Evolutionary conservation across 495 filamentous ascomycete genomes (phyloP), one percentile per base, ranked within the genome.

Genomic region (Aspergillus taichungensis): DNA sequence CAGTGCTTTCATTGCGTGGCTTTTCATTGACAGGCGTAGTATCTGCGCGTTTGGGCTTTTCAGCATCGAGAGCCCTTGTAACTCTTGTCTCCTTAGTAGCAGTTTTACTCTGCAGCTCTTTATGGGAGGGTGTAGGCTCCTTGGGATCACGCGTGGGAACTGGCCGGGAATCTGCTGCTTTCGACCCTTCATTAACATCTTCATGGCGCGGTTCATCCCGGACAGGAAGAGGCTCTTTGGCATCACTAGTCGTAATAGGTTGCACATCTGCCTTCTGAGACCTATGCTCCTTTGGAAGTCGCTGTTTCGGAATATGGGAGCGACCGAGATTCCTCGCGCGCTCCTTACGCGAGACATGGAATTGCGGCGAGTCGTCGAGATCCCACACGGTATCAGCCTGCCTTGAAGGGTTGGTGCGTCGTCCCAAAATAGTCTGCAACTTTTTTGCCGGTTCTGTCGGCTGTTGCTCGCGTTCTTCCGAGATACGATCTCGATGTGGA

Each of bases 341-440:
- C 37, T 61, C 57, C 39, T 49, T 62, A 28, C 56, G 61, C 13
- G 57, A 53, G 11, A 52, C 34, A 14, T 54, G 42, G 12, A 56
- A 57, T 13, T 65, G 55, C 12, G 66, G 63, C 29, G 64, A 63
- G 33, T 59, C 54, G 24, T 62, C 59, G 6, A 67, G 43, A 24
- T 74, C 69, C 61, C 65, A 69, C 6, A 71, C 49, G 35, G 61
- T 64, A 8, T 61, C 59, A 3, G 49, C 48, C 44, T 57, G 55
- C 28, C 57, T 60, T 30, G 60, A 50, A 35, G 60, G 55, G 27
- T 54, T 58, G 11, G 49, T 24, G 30, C 55, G 58, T 18, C 43
- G 51, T 32, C 43, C 48, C 13, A 55, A 54, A 7, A 37, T 38
- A 8, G 38, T 47, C 24, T 45, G 40, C 14, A 55, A 40, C 7